Evolutionary conservation across 2,329 filamentous ascomycete species (phyloP).

Genomic region (Didymella arachidicola): DNA sequence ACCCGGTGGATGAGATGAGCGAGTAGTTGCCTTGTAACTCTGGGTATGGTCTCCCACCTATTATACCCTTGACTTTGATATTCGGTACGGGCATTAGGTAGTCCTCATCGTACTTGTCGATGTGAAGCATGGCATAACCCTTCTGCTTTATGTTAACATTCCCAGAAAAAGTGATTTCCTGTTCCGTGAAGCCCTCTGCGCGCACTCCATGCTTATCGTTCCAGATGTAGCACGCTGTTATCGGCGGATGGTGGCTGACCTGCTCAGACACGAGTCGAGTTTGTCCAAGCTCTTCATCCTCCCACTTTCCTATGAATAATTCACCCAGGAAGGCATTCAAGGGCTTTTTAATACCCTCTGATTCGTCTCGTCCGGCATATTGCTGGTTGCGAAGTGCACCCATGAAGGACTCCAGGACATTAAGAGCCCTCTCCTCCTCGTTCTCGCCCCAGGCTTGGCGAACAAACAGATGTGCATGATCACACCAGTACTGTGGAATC

Average conservation of each 20-base stretch:
- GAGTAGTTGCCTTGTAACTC: conserved; percentile 54
- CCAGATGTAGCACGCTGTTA: conserved; percentile 58
- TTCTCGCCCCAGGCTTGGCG: conserved; percentile 54
- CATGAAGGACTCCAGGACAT: conserved; percentile 60
- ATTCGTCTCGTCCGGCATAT: conserved; percentile 54
- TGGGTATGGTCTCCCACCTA: conserved; percentile 55
- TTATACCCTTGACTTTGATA: conserved; percentile 56
- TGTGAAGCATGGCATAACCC: conserved; percentile 55
- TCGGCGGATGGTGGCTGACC: conserved; percentile 57
- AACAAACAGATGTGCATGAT: conserved; percentile 56
- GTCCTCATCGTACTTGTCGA: conserved; percentile 55
- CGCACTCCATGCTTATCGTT: conserved; percentile 54
- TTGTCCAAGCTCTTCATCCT: conserved; percentile 46
- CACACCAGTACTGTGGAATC: conserved; percentile 57
- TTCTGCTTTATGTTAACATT: conserved; percentile 57
- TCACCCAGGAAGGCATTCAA: conserved; percentile 61
- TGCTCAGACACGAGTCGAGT: conserved; percentile 56
- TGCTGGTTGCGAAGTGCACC: conserved; percentile 58
- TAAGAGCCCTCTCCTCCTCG: conserved; percentile 53
- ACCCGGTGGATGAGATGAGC: conserved; percentile 54
- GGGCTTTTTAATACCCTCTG: conserved; percentile 59
- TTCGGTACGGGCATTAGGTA: conserved; percentile 57
- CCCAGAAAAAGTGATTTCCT: conserved; percentile 57
- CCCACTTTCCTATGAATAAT: conserved; percentile 53
- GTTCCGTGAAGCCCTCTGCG: conserved; percentile 57